A percentile compares a stretch with the other conserved stretches of the same genome.
Conservation (phyloP, 2,329 filamentous ascomycete species). For the Trichoderma sp. region DNA sequence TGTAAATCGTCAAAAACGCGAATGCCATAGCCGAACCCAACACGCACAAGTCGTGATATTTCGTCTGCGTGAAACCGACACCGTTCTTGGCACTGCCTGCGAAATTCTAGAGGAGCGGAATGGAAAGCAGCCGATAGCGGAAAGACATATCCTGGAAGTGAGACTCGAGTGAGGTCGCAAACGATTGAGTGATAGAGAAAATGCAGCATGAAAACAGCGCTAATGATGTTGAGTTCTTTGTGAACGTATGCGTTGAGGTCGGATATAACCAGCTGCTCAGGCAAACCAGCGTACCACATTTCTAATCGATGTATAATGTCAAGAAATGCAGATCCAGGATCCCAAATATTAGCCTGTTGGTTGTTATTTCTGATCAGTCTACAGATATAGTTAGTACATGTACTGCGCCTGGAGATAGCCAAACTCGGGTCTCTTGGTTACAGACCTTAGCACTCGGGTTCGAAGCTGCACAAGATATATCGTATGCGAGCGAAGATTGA, state of each 20-base stretch:
- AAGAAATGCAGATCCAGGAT: slow-evolving; percentile 9
- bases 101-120: not conserved
- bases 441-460: not conserved
- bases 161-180: not conserved
- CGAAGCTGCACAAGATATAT: slow-evolving; percentile 12
- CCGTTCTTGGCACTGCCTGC: slow-evolving; percentile 9
- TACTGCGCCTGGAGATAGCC: not conserved
- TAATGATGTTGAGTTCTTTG: slow-evolving; percentile 8
- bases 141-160: slow-evolving; percentile 12
- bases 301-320: slow-evolving; percentile 2
- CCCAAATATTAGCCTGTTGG: not conserved
- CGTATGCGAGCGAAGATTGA: slow-evolving; percentile 6
- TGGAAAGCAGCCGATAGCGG: not conserved
- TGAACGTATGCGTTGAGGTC: slow-evolving; percentile 7
- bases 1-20: slow-evolving; percentile 6
- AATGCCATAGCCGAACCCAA: not conserved
- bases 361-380: not conserved
- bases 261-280: not conserved
- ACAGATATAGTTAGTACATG: not conserved
- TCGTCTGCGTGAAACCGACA: slow-evolving; percentile 12
- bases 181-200: slow-evolving; percentile 11
- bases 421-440: not conserved
- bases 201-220: slow-evolving; percentile 10
- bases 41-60: slow-evolving; percentile 1
- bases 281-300: not conserved